Conservation (phyloP, 2,329 filamentous ascomycete species). For the Colletotrichum limetticola region DNA sequence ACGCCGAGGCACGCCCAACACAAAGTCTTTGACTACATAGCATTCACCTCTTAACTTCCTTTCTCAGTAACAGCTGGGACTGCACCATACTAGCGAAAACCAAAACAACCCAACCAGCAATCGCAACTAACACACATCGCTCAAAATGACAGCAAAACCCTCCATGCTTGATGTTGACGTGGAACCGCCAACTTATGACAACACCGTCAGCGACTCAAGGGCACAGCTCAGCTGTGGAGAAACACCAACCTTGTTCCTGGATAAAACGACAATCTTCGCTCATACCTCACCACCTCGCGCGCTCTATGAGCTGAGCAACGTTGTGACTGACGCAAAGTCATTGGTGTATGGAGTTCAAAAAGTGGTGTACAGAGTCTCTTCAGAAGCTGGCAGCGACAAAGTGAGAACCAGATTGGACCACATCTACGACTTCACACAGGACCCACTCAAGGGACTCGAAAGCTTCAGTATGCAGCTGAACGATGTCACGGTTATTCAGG, state of each 20-base stretch:
- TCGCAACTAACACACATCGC: background rate
- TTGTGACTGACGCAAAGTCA: constrained; percentile 36
- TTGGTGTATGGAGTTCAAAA: constrained; percentile 41
- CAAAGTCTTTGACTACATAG: background rate
- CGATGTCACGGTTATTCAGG: constrained; percentile 34
- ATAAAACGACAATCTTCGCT: constrained; percentile 21
- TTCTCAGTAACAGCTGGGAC: too few species aligned
- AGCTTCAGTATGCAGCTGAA: background rate
- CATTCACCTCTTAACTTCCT: background rate
- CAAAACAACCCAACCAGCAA: too few species aligned
- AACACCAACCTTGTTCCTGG: constrained; percentile 15
- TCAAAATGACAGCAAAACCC: background rate
- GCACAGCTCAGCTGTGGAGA: constrained; percentile 21
- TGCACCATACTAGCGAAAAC: background rate
- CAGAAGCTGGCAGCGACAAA: constrained; percentile 27
- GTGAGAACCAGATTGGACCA: constrained; percentile 40
- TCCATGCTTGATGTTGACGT: constrained; percentile 19
- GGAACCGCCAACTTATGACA: constrained; percentile 23
- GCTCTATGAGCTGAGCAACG: constrained; percentile 42
- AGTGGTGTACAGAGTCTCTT: constrained; percentile 38
- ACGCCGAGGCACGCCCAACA: too few species aligned
- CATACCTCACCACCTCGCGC: constrained; percentile 24
- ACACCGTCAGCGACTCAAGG: constrained; percentile 1
- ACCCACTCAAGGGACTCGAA: background rate
- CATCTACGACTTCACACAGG: constrained; percentile 43